Evolutionary conservation across 495 filamentous ascomycete genomes (phyloP), one percentile per base, ranked within the genome.

Genomic region (Xylaria bambusicola): DNA sequence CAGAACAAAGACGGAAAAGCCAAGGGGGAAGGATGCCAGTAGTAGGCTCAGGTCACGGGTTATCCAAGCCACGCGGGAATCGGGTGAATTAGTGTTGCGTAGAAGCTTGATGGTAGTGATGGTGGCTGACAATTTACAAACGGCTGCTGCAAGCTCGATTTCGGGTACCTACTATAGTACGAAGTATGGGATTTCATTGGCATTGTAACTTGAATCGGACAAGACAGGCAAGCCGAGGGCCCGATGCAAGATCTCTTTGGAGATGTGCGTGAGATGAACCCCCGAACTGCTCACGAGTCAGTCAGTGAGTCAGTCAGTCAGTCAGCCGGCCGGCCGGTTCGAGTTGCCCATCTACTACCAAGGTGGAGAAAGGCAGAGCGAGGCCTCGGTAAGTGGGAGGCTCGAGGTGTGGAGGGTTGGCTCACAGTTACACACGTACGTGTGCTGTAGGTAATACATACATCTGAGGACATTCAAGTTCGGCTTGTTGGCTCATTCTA

Each of bases 311-410:
- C 18, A 27, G 2, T 24, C 47, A 58, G 36, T 36, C 46, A 35
- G 56, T n/a, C n/a, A n/a, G n/a, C n/a, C n/a, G n/a, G n/a, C n/a
- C n/a, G n/a, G n/a, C 40, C 38, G 57, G 49, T 38, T 60, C 29
- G 40, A 15, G 20, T 35, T 60, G 57, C 49, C 56, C 29, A 48
- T 6, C 44, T 59, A 15, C 36, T 15, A 12, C 40, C 20, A 23
- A 47, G 50, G 49, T 60, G 57, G 57, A 36, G 49, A n/a, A n/a
- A 60, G 23, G 56, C 27, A 38, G 42, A 45, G 48, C 33, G 26
- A 51, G 47, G n/a, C 31, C 57, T 49, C 49, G 41, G 57, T 26
- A 52, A 60, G 57, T 48, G 57, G 57, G 57, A 45, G 48, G 56
- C 56, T 59, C 56, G 56, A 45, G 35, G 29, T 33, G 29, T 33